Conservation (phyloP, 768 basidiomycete genomes). For the Mrakia frigida region DNA sequence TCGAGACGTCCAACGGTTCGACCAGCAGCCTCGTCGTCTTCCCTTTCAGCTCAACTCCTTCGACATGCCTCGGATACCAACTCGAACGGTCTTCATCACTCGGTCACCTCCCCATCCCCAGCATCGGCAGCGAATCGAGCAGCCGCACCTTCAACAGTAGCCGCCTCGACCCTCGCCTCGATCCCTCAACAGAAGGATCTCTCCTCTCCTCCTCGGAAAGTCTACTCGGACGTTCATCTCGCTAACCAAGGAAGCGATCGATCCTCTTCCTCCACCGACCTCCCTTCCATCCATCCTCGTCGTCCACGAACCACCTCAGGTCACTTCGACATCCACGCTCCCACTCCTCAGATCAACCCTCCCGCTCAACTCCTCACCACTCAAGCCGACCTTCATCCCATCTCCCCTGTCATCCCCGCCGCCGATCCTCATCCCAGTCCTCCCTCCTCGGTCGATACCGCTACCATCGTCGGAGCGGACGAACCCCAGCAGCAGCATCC, state of each 20-base stretch:
- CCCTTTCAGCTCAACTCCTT: conserved; percentile 11
- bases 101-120: conserved; percentile 3
- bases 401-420: background rate
- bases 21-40: background rate
- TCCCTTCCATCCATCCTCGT: background rate
- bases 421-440: conserved; percentile 5
- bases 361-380: conserved; percentile 3
- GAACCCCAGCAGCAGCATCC: background rate
- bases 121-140: background rate
- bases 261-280: background rate
- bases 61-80: background rate
- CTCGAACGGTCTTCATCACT: conserved; percentile 4
- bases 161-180: background rate
- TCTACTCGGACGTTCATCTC: background rate
- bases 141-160: background rate
- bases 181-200: background rate
- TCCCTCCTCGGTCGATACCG: conserved; percentile 16
- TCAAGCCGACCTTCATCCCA: conserved; percentile 5
- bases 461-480: conserved; percentile 4
- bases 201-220: background rate
- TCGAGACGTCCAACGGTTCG: background rate
- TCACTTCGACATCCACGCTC: background rate
- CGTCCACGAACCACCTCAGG: background rate
- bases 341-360: background rate
- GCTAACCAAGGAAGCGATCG: background rate